These are phyloP conservation scores for Novymonas esmeraldas DNA, from an alignment of 208 protist genomes.

Conservation along the genomic window DNA sequence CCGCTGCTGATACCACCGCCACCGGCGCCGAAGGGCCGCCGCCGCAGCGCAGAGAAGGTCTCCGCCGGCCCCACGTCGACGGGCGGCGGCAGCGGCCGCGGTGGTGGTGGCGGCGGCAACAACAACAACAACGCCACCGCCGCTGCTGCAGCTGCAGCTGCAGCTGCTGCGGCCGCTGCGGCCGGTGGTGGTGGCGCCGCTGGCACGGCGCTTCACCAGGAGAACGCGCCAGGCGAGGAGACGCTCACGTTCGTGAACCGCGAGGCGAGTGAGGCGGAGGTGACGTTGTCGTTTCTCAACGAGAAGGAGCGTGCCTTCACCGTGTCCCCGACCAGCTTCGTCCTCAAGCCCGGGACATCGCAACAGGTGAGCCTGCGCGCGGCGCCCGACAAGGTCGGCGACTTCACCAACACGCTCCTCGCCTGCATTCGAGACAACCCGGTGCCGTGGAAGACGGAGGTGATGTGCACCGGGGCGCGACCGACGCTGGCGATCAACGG, in stretches of 20 bases:
- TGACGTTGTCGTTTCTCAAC: constrained; percentile 77
- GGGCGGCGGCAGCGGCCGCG: background rate
- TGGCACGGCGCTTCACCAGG: background rate
- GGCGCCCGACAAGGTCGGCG: constrained; percentile 80
- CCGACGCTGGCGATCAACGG: constrained; percentile 84
- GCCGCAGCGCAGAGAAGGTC: constrained; percentile 35
- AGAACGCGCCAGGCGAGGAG: constrained; percentile 39
- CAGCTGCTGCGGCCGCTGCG: background rate
- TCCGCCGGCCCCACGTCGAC: background rate
- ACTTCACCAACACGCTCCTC: constrained; percentile 83
- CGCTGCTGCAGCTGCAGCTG: background rate
- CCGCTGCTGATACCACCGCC: constrained; percentile 86
- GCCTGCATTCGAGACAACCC: constrained; percentile 94
- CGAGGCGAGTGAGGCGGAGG: constrained; percentile 71
- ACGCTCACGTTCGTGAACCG: constrained; percentile 92
- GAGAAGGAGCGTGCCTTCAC: constrained; percentile 89
- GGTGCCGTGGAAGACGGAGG: constrained; percentile 80
- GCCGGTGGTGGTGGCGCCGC: background rate
- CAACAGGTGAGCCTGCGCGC: constrained; percentile 82
- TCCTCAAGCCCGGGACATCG: constrained; percentile 80
- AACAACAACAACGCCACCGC: background rate
- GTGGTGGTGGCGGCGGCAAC: background rate
- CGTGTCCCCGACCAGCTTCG: constrained; percentile 73
- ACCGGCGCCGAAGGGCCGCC: constrained; percentile 28
- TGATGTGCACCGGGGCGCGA: constrained; percentile 83